Base-by-base conservation (phyloP, 805 yeast species). In the Torulaspora microellipsoides region DNA sequence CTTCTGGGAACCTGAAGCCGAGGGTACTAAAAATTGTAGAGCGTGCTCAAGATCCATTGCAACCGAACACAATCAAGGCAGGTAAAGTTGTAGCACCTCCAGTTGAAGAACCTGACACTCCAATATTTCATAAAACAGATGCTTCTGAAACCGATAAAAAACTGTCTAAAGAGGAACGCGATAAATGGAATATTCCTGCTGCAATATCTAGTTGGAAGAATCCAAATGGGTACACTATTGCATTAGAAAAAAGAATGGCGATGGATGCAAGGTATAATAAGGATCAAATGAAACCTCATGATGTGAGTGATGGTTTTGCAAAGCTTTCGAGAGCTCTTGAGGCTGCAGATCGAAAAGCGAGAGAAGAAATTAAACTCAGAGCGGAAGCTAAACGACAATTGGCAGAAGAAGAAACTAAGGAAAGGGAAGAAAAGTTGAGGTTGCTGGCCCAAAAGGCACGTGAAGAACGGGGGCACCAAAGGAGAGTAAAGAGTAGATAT, bases 161-260 rank as follows among this genome's bases (percentile, higher is more conserved):
- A 55, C 61, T 83, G 14, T 76, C 89, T 0, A 77, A 78, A 23
- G 86, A 83, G 52, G 95, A 89, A 41, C 85, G 80, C 50, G 78
- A 76, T 23, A 74, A 77, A 48, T 91, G 97, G 96, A 73, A 75
- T 37, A 88, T 93, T 27, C 98, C 98, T 0, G 81, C 95, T 0
- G 87, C 95, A 1, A 77, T 91, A 0, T 91, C 98, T 1, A 88
- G 87, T 62, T 93, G 98, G 97, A 90, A 89, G 63, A 93, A 93
- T 62, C 86, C 90, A 13, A 84, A 85, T 53, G 97, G 98, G 1
- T 87, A 80, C 59, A 80, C 95, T 0, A 81, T 90, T 35, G 80
- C 84, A 0, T 64, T 90, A 32, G 95, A 89, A 42, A 85, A 84
- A 56, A 70, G 97, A 46, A 69, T 86, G 43, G 73, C 79, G 2